Evolutionary conservation across 306 rosid species (phyloP).

Genomic region (Prinsepia uniflora): DNA sequence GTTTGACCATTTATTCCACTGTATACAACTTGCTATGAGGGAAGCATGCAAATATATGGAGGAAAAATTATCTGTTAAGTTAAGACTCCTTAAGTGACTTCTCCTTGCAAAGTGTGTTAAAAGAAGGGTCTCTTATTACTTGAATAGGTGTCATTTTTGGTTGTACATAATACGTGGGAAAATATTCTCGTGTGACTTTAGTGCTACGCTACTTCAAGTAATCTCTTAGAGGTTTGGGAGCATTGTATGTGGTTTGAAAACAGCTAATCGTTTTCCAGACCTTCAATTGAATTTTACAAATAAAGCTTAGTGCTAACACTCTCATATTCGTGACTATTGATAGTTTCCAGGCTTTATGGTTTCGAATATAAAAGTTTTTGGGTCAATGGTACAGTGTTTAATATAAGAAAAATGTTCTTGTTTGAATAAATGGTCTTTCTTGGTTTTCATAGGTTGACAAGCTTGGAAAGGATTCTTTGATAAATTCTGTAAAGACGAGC

Average conservation of each 20-base stretch:
- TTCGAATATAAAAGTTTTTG: background rate
- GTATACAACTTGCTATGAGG: slow-evolving; percentile 85
- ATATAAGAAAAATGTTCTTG: background rate
- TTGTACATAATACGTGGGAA: background rate
- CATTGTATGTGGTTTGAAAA: background rate
- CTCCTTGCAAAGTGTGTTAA: slow-evolving; percentile 13
- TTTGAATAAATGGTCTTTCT: slow-evolving; percentile 4
- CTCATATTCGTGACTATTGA: background rate
- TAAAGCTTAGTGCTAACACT: background rate
- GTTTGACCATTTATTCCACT: slow-evolving; percentile 7
- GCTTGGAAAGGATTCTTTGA: slow-evolving; percentile 76
- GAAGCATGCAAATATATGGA: slow-evolving; percentile 88
- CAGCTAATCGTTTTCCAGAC: background rate
- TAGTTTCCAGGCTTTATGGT: background rate
- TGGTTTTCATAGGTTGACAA: slow-evolving; percentile 62
- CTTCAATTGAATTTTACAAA: background rate
- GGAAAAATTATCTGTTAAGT: slow-evolving; percentile 79
- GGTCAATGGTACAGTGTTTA: slow-evolving; percentile 6
- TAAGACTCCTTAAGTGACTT: slow-evolving; percentile 15
- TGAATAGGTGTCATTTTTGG: background rate
- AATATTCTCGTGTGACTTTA: background rate
- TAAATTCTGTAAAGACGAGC: slow-evolving; percentile 93
- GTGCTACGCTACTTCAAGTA: too few relatives aligned
- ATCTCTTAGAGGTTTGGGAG: background rate
- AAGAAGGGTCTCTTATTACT: background rate